phyloP scores from a whole-genome alignment of 2,329 filamentous ascomycete species.

The Decorospora gaudefroyi region DNA sequence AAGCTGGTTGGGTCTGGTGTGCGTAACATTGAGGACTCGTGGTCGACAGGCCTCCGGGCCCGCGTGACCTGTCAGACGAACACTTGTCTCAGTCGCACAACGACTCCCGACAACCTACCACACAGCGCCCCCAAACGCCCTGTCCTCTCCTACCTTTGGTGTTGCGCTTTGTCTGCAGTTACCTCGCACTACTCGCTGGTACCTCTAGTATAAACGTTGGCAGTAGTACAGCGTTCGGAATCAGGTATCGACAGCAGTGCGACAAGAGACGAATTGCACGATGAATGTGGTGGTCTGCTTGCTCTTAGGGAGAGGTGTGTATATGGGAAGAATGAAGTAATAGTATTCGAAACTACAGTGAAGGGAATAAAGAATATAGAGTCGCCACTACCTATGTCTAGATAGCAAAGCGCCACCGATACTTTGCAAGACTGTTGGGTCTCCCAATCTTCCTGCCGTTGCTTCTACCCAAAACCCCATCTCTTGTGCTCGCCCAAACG shows the following conservation, averaged over 20 bases:
- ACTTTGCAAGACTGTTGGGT: too few relatives aligned
- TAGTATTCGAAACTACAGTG: neutral
- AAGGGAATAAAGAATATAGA: neutral
- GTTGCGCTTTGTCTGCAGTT: constrained; percentile 21
- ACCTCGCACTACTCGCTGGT: constrained; percentile 1
- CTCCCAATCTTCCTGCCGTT: neutral
- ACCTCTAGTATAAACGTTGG: too few relatives aligned
- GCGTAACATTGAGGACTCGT: constrained; percentile 4
- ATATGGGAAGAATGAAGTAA: neutral
- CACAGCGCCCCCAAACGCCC: neutral
- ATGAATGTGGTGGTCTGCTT: too few relatives aligned
- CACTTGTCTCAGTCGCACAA: constrained; percentile 10
- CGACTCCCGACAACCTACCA: constrained; percentile 12
- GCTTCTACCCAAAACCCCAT: neutral
- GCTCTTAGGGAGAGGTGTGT: neutral
- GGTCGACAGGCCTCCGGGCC: constrained; percentile 9
- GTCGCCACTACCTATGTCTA: neutral
- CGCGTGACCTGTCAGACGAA: constrained; percentile 13
- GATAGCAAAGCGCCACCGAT: neutral
- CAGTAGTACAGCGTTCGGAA: neutral
- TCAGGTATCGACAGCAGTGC: neutral
- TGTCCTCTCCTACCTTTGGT: too few relatives aligned
- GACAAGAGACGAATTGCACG: neutral
- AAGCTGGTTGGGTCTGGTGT: too few relatives aligned
- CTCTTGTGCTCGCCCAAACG: too few relatives aligned